Conservation (phyloP, 768 basidiomycete species). For the Suillus paluster region DNA sequence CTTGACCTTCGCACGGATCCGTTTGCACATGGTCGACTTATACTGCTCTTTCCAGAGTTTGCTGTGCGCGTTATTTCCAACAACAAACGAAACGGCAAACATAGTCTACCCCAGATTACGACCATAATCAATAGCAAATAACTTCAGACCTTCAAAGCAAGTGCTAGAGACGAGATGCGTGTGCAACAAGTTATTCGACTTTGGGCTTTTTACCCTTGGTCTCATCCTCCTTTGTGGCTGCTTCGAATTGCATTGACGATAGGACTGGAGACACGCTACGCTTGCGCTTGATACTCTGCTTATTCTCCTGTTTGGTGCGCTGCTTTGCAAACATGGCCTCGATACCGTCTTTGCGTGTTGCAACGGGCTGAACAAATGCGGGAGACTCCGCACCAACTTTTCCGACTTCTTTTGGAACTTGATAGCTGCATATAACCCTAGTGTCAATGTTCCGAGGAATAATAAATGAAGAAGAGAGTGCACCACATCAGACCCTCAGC, state of each 20-base stretch:
- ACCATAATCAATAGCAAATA: too few species aligned
- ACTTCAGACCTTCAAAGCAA: too few species aligned
- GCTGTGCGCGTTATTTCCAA: too few species aligned
- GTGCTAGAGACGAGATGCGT: too few species aligned
- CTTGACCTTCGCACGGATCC: too few species aligned
- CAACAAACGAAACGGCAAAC: too few species aligned
- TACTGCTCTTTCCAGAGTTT: too few species aligned
- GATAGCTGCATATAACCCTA: conserved; percentile 59
- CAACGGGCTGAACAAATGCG: conserved; percentile 80
- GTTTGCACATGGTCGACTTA: too few species aligned
- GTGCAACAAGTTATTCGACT: conserved; percentile 6
- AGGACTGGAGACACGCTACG: conserved; percentile 23
- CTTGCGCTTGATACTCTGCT: conserved; percentile 30
- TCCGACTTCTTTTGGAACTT: conserved; percentile 88
- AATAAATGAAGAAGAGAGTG: conserved; percentile 22
- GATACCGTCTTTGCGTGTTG: conserved; percentile 84
- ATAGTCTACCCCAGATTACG: too few species aligned
- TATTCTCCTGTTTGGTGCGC: conserved; percentile 26
- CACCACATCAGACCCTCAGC: conserved; percentile 76
- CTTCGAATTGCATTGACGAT: background rate
- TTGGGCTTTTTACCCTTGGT: conserved; percentile 28
- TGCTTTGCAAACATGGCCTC: conserved; percentile 81
- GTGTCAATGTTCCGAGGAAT: background rate
- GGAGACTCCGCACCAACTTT: conserved; percentile 87
- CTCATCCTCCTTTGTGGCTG: conserved; percentile 10